These are phyloP conservation scores for Blastomyces emzantsi DNA, from an alignment of 2,329 filamentous ascomycete genomes.

Conservation along the genomic window DNA sequence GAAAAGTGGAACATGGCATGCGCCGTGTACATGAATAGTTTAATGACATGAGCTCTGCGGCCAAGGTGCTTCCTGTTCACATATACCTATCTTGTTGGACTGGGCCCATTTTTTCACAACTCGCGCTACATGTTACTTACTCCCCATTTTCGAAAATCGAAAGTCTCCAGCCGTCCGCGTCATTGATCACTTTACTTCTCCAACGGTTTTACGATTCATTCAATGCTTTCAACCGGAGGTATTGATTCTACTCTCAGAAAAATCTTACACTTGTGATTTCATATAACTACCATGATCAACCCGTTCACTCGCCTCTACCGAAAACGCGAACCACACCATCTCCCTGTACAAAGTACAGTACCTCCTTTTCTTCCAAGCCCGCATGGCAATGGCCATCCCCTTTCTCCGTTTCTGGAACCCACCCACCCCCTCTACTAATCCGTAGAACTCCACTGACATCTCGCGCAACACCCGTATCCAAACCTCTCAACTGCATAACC, in stretches of 20 bases:
- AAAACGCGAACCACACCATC: slow-evolving; percentile 79
- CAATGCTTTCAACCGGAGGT: background rate
- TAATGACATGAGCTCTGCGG: slow-evolving; percentile 7
- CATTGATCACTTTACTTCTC: background rate
- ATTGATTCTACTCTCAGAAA: background rate
- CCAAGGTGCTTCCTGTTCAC: background rate
- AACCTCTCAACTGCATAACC: slow-evolving; percentile 60
- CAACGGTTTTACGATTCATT: background rate
- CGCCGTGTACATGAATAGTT: slow-evolving; percentile 10
- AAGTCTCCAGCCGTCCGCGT: background rate
- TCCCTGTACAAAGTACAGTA: slow-evolving; percentile 68
- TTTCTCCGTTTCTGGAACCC: slow-evolving; percentile 23
- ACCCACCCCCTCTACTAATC: slow-evolving; percentile 52
- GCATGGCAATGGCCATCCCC: slow-evolving; percentile 21
- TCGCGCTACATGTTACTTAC: background rate
- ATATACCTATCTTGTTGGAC: background rate
- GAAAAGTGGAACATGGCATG: slow-evolving; percentile 10
- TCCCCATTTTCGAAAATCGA: background rate
- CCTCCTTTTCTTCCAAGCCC: slow-evolving; percentile 52
- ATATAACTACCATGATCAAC: background rate
- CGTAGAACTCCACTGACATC: slow-evolving; percentile 86
- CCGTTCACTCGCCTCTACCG: slow-evolving; percentile 56
- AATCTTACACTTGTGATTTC: background rate
- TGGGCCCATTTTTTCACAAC: background rate
- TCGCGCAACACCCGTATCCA: slow-evolving; percentile 81